Evolutionary conservation across 306 rosid species (phyloP).

Genomic region (Hippophae tibetana): DNA sequence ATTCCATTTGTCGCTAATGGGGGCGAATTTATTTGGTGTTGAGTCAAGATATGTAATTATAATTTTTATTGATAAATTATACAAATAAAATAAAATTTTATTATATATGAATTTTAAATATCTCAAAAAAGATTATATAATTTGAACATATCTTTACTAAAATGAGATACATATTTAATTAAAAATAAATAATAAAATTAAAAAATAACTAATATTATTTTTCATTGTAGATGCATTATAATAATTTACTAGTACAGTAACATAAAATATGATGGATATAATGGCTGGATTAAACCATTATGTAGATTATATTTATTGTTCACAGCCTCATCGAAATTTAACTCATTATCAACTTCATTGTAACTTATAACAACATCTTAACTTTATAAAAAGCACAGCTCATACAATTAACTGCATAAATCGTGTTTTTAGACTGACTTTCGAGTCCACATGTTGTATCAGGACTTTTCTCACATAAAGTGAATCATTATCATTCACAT

Average conservation of each 20-base stretch:
- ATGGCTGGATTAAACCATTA: constrained; percentile 12
- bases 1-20: too few relatives aligned
- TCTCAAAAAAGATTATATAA: too few relatives aligned
- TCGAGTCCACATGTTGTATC: constrained; percentile 26
- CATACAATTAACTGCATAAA: constrained; percentile 16
- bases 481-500: constrained; percentile 5
- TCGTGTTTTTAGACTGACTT: constrained; percentile 16
- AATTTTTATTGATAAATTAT: too few relatives aligned
- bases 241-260: neutral
- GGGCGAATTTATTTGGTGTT: too few relatives aligned
- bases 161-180: too few relatives aligned
- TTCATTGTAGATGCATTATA: too few relatives aligned
- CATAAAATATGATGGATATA: constrained; percentile 10
- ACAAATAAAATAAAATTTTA: too few relatives aligned
- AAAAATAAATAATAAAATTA: too few relatives aligned
- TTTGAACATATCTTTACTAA: too few relatives aligned
- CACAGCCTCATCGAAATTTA: constrained; percentile 32
- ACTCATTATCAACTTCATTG: constrained; percentile 7
- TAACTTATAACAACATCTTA: constrained; percentile 10
- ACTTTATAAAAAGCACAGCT: constrained; percentile 24
- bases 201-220: too few relatives aligned
- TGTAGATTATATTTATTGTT: constrained; percentile 11
- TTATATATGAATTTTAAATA: too few relatives aligned
- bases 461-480: constrained; percentile 11
- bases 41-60: too few relatives aligned